Conservation (phyloP, 2,329 filamentous ascomycete genomes). For the Bisporella sp. region DNA sequence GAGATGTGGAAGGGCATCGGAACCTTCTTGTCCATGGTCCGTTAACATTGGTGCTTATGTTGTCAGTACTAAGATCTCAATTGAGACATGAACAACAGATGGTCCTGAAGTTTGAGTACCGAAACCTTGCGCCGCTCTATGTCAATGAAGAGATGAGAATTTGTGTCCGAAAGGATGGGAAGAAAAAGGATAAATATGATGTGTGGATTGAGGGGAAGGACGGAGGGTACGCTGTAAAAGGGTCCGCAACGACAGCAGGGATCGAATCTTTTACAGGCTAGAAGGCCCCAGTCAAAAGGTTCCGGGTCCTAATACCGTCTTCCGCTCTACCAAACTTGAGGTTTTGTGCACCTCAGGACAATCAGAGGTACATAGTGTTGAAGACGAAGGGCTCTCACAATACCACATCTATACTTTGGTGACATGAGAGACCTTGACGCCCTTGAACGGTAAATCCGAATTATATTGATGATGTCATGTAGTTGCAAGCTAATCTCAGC, state of each 20-base stretch:
- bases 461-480: no score
- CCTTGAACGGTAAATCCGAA: no score
- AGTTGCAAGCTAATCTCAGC: no score
- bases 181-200: slow-evolving; percentile 42
- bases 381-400: no score
- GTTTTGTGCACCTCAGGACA: no score
- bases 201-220: slow-evolving; percentile 58
- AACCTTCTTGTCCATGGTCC: slow-evolving; percentile 83
- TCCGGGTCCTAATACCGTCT: no score
- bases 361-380: no score
- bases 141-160: slow-evolving; percentile 64
- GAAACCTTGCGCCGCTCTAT: slow-evolving; percentile 76
- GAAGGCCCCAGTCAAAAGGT: no score
- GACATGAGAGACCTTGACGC: no score
- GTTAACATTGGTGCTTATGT: slow-evolving; percentile 68
- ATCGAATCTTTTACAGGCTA: background rate
- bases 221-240: slow-evolving; percentile 59
- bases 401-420: no score
- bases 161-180: slow-evolving; percentile 48
- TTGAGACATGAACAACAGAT: slow-evolving; percentile 29
- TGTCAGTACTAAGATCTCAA: slow-evolving; percentile 53
- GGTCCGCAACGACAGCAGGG: slow-evolving; percentile 31
- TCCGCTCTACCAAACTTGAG: no score
- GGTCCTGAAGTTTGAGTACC: slow-evolving; percentile 62
- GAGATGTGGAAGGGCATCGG: slow-evolving; percentile 64